Conservation (phyloP, 1,284 basidiomycete genomes). For the Peniophora sp. region DNA sequence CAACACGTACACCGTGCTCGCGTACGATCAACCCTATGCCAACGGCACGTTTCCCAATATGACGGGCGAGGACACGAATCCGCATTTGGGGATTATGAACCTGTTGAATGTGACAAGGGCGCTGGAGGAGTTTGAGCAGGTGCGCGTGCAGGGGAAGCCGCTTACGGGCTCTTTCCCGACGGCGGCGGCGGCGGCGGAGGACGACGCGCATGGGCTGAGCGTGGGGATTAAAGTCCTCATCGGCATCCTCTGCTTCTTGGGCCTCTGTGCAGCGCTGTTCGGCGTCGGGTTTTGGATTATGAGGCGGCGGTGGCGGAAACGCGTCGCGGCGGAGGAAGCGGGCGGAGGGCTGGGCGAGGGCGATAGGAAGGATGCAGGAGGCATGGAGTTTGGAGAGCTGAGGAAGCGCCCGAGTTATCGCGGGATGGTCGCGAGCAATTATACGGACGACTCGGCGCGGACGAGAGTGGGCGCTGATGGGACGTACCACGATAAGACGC, state of each 20-base stretch:
- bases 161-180: constrained; percentile 16
- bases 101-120: constrained; percentile 54
- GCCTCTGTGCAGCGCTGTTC: constrained; percentile 45
- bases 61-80: constrained; percentile 6
- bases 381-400: constrained; percentile 10
- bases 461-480: constrained; percentile 21
- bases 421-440: constrained; percentile 17
- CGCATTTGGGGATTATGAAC: constrained; percentile 11
- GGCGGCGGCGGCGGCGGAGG: constrained; percentile 3
- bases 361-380: constrained; percentile 15
- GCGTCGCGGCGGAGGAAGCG: constrained; percentile 1
- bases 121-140: constrained; percentile 54
- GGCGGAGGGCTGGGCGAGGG: constrained; percentile 7
- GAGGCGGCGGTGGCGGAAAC: constrained; percentile 20
- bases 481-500: constrained; percentile 18
- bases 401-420: constrained; percentile 23
- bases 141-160: constrained; percentile 54
- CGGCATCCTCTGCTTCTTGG: constrained; percentile 48
- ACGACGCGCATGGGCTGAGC: constrained; percentile 29
- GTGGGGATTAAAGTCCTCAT: constrained; percentile 57
- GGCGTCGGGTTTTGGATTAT: constrained; percentile 39
- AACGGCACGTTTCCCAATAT: constrained; percentile 35
- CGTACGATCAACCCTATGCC: constrained; percentile 40
- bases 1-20: constrained; percentile 66
- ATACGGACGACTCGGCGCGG: constrained; percentile 25